phyloP scores from a whole-genome alignment of 164 flowering plant species.

The Annona squamosa region DNA sequence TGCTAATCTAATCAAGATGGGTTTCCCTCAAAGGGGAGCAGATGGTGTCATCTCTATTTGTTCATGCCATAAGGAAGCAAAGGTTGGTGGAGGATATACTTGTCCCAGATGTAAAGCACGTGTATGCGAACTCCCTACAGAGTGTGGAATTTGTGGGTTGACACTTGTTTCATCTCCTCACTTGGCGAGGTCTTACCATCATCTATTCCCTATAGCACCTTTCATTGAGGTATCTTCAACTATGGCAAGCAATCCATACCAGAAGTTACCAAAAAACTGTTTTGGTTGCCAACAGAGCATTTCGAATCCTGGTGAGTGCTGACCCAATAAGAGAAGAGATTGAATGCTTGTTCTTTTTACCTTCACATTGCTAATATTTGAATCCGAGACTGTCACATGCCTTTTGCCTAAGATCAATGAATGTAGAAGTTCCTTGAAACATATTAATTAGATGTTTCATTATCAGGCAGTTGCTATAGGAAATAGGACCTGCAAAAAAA shows the following conservation, averaged over 20 bases:
- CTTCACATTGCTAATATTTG: too few relatives aligned
- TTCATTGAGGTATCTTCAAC: conserved; percentile 63
- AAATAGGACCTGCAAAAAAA: too few relatives aligned
- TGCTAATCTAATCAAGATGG: conserved; percentile 90
- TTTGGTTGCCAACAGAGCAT: conserved; percentile 86
- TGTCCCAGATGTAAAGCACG: conserved; percentile 98
- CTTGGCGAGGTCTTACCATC: conserved; percentile 96
- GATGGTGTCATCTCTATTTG: conserved; percentile 88
- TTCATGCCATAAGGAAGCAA: conserved; percentile 87
- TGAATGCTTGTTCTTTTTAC: too few relatives aligned
- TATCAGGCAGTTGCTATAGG: too few relatives aligned
- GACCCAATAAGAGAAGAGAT: too few relatives aligned
- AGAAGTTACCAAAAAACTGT: conserved; percentile 40
- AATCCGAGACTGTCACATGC: too few relatives aligned
- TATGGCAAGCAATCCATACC: conserved; percentile 21
- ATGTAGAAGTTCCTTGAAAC: too few relatives aligned
- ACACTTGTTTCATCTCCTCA: conserved; percentile 98
- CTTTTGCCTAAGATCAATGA: too few relatives aligned
- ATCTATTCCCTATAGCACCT: conserved; percentile 78
- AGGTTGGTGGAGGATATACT: conserved; percentile 85
- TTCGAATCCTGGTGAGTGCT: conserved; percentile 43
- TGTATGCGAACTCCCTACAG: conserved; percentile 87
- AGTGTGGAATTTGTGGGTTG: conserved; percentile 82
- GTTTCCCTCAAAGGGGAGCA: conserved; percentile 93
- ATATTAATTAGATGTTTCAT: too few relatives aligned